Base-by-base conservation (phyloP, 202 grass and related monocot species). In the Cymbopogon flexuosus region DNA sequence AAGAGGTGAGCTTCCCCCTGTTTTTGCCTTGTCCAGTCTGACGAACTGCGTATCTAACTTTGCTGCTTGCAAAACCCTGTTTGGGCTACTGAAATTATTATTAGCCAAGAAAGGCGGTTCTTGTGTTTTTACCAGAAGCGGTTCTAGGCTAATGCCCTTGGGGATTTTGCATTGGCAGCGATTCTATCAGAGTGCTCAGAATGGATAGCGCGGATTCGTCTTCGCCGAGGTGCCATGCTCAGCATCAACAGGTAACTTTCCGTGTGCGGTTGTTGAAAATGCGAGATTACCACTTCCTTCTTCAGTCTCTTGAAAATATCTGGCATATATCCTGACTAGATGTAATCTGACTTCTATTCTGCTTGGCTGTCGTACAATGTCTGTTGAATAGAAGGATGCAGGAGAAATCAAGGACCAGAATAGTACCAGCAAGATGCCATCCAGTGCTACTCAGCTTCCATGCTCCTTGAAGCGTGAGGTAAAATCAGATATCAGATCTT, bases 381-480 rank as follows among this genome's bases (percentile, higher is more conserved):
- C 31, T 67, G 73, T 79, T 87, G 52, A 39, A 60, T 80, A 35
- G 18, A 86, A 96, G 92, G 85, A 73, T 82, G 75, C 78, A 0
- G 72, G 79, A 78, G 87, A 88, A 77, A 22, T 29, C 10, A 84
- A 84, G 75, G 72, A 72, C 66, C 52, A 88, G 76, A 81, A 40
- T 49, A 81, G 76, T 60, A 72, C 65, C 21, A 83, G 43, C n/a
- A 85, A 84, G 15, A 80, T 62, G 45, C 61, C 63, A 49, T 13
- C 77, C 16, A 54, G 42, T 47, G 42, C 29, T n/a, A 58, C 62
- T 43, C 62, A 83, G 59, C 47, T 81, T 22, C 84, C 89, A n/a
- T 83, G 57, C 79, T 90, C 92, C 60, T 85, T 95, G 45, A 87
- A 72, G 65, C 81, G 85, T 73, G 92, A 99, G 92, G 92, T 98